Evolutionary conservation across 1,139 yeast genomes (phyloP), one percentile per base, ranked within the genome.

Genomic region (Nadsonia commutata): DNA sequence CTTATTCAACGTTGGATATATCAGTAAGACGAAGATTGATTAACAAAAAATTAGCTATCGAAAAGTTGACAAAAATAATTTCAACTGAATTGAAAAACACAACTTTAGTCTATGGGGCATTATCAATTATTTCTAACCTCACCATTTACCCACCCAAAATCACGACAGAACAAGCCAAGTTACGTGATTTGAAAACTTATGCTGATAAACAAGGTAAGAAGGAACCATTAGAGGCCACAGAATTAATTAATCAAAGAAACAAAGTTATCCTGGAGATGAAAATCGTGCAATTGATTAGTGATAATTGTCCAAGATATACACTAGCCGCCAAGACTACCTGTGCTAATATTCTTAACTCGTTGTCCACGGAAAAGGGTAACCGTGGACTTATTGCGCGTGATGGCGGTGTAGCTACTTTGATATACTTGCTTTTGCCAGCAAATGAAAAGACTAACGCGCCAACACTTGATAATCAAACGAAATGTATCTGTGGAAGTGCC

Each of bases 341-440:
- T 6, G 63, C 59, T 1, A 38, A 46, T 9, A 47, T 63, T 18
- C 47, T 65, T 40, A 53, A 61, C 18, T 59, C 60, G 36, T 48
- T 65, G 41, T 60, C 64, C 1, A 54, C 58, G 9, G 62, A 57
- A 27, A 56, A 56, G 41, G 37, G 49, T 3, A 50, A 52, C 36
- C 49, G 64, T 2, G 47, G 55, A n/a, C 46, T 47, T 2, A 52
- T 60, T 38, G 55, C 54, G 8, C 56, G 56, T 23, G 63, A 64
- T 43, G 68, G 70, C 3, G 67, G 64, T 2, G 51, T 60, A 31
- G 55, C 65, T 1, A 56, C 60, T 5, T 46, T 61, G 19, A 45
- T 62, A 11, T 62, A 56, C 43, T 48, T 62, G 18, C 49, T 57
- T 40, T 45, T 52, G 19, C 54, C 49, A n/a, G 44, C 45, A 6